These are phyloP conservation scores for Fomitopsis pulvina DNA, from an alignment of 768 basidiomycete species.

Conservation along the genomic window DNA sequence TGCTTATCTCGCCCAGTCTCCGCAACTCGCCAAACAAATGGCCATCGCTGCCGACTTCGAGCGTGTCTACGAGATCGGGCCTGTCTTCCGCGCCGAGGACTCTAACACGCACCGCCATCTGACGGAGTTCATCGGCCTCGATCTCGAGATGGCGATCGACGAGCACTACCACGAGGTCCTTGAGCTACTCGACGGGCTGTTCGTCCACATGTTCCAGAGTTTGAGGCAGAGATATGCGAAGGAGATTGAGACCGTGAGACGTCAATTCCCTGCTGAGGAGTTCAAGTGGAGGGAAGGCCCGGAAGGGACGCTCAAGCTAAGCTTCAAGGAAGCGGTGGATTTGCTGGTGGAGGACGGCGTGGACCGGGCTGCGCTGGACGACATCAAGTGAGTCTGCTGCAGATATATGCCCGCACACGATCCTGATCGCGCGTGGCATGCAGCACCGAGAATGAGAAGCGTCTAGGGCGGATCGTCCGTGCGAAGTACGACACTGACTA, in stretches of 20 bases:
- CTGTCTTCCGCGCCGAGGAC: conserved; percentile 96
- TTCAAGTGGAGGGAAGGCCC: conserved; percentile 93
- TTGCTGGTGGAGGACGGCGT: conserved; percentile 85
- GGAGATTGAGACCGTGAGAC: conserved; percentile 77
- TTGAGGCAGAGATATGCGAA: conserved; percentile 68
- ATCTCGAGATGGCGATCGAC: conserved; percentile 98
- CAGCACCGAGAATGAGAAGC: conserved; percentile 94
- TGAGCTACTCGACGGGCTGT: conserved; percentile 83
- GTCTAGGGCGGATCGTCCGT: conserved; percentile 83
- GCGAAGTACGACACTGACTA: conserved; percentile 97
- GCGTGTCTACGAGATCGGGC: conserved; percentile 94
- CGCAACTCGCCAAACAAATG: conserved; percentile 99
- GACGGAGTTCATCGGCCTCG: conserved; percentile 97
- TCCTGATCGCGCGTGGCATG: not conserved
- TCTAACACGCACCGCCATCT: conserved; percentile 97
- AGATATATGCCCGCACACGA: not conserved
- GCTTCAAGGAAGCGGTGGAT: conserved; percentile 84
- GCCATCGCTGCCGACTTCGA: conserved; percentile 98
- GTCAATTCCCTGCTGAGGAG: conserved; percentile 92
- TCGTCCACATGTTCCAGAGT: conserved; percentile 81
- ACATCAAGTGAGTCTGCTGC: conserved; percentile 64
- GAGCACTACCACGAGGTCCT: conserved; percentile 98
- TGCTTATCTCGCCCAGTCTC: conserved; percentile 94
- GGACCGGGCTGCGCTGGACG: conserved; percentile 69
- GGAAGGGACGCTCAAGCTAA: conserved; percentile 79